These are phyloP conservation scores for Echinosophora koreensis DNA, from an alignment of 306 rosid genomes.

Conservation along the genomic window DNA sequence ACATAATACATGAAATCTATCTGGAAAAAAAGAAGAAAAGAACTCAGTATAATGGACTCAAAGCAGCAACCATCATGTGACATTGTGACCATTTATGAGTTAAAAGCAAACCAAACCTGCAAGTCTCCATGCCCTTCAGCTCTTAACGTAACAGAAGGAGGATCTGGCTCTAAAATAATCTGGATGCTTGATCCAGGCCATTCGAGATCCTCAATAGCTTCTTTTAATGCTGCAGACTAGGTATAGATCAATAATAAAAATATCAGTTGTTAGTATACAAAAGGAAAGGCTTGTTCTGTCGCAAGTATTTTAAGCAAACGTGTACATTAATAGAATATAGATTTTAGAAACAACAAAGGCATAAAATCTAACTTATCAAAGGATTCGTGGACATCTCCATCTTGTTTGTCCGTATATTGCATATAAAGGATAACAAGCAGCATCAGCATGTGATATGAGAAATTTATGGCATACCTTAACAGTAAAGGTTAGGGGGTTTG, in stretches of 20 bases:
- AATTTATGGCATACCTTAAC: slow-evolving; percentile 67
- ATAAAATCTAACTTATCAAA: slow-evolving; percentile 8
- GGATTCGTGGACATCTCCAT: slow-evolving; percentile 11
- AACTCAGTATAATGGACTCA: slow-evolving; percentile 3
- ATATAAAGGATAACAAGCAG: background rate
- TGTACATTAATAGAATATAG: slow-evolving; percentile 3
- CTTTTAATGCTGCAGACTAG: slow-evolving; percentile 90
- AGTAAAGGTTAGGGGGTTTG: slow-evolving; percentile 81
- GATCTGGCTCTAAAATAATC: slow-evolving; percentile 74
- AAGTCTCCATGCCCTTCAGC: slow-evolving; percentile 97
- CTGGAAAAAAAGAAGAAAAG: slow-evolving; percentile 54
- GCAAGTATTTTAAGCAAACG: background rate
- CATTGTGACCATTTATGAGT: slow-evolving; percentile 6
- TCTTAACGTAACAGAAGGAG: slow-evolving; percentile 83
- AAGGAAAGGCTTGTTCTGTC: background rate
- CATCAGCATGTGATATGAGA: slow-evolving; percentile 9
- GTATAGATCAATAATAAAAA: slow-evolving; percentile 42
- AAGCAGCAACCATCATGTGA: background rate
- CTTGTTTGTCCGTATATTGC: background rate
- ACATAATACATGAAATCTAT: slow-evolving; percentile 81
- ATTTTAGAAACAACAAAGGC: slow-evolving; percentile 27
- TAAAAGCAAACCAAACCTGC: slow-evolving; percentile 64
- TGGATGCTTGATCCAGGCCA: slow-evolving; percentile 97
- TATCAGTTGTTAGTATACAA: slow-evolving; percentile 21
- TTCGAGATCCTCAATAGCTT: slow-evolving; percentile 97